Conservation (phyloP, 2,329 filamentous ascomycete genomes). For the Paramyrothecium sp. region DNA sequence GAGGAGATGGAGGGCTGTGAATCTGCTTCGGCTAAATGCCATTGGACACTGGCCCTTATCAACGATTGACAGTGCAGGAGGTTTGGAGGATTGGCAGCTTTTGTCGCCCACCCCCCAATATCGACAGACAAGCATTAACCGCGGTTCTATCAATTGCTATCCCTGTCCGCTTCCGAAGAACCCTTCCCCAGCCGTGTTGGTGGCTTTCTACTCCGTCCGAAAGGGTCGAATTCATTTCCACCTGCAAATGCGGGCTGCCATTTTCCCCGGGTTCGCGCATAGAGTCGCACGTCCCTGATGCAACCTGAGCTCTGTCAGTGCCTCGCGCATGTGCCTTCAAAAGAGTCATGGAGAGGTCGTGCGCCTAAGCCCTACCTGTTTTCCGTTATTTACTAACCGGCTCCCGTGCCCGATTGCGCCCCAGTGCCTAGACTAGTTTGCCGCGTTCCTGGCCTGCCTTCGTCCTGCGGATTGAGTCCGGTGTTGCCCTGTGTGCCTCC, state of each 20-base stretch:
- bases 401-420: neutral
- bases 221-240: no score
- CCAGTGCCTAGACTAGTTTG: neutral
- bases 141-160: neutral
- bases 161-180: neutral
- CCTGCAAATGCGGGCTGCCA: neutral
- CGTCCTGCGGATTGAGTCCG: neutral
- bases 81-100: no score
- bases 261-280: neutral
- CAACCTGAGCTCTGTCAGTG: neutral
- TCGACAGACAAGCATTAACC: neutral
- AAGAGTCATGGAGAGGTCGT: neutral
- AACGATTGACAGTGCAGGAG: no score
- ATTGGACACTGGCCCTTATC: no score
- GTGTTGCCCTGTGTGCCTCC: neutral
- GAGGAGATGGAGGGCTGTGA: no score
- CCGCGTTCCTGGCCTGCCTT: neutral
- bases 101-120: no score
- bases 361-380: neutral
- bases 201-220: no score
- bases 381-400: neutral
- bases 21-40: no score
- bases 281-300: neutral
- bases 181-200: no score
- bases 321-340: neutral